Evolutionary conservation across 805 yeast genomes (phyloP).

Genomic region (Cyberlindnera mrakii): DNA sequence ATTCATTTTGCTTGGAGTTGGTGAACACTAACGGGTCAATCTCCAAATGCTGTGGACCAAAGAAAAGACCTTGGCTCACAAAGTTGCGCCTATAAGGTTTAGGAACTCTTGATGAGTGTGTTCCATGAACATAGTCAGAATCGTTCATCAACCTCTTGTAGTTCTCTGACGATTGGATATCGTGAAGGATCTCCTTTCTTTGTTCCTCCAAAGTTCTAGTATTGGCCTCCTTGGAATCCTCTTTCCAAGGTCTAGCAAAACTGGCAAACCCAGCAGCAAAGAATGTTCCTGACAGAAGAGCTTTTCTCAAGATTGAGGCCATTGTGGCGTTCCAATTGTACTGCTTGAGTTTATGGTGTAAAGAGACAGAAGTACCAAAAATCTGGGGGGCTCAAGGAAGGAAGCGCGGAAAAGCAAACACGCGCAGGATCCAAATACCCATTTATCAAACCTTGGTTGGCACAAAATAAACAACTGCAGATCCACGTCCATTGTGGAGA

Average conservation of each 20-base stretch:
- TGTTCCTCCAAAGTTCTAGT: slow-evolving; percentile 17
- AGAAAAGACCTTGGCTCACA: slow-evolving; percentile 66
- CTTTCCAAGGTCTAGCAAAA: slow-evolving; percentile 23
- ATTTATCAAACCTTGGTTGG: no score
- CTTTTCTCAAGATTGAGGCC: slow-evolving; percentile 11
- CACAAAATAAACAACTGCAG: no score
- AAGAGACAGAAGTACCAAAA: no score
- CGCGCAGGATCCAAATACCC: not conserved
- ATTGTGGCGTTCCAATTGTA: slow-evolving; percentile 1
- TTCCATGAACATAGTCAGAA: slow-evolving; percentile 21
- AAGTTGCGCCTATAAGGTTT: slow-evolving; percentile 53
- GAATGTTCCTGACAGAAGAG: slow-evolving; percentile 12
- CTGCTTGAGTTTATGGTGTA: no score
- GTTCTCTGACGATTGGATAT: slow-evolving; percentile 22
- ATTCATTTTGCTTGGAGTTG: slow-evolving; percentile 42
- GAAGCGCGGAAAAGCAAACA: not conserved
- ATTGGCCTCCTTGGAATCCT: slow-evolving; percentile 9
- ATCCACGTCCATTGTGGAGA: no score
- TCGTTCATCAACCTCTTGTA: slow-evolving; percentile 22
- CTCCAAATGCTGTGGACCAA: slow-evolving; percentile 61
- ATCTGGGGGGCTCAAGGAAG: not conserved
- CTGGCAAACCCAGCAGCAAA: slow-evolving; percentile 23
- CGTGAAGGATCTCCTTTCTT: slow-evolving; percentile 21
- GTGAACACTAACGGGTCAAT: slow-evolving; percentile 70
- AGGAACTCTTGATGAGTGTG: slow-evolving; percentile 46